A percentile compares a stretch with the other conserved stretches of the same genome.
Evolutionary conservation across 1,284 basidiomycete species (phyloP).

Genomic region (Irpex lacteus): DNA sequence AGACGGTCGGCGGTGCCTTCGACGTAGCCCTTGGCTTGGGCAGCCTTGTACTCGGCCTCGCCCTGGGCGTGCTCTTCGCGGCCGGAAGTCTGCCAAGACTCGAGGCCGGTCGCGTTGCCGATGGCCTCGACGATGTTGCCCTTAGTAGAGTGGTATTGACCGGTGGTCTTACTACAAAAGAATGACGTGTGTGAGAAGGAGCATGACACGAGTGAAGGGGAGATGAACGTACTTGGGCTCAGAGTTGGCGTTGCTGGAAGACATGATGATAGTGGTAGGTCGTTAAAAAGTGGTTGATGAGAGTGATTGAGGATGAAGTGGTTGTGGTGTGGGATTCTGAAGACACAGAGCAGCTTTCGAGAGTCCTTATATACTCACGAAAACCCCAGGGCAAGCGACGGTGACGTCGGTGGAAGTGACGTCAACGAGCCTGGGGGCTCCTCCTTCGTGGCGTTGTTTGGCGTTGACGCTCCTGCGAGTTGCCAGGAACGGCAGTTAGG

Average conservation of each 20-base stretch:
- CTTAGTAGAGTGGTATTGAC: slow-evolving; percentile 60
- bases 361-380: too few species aligned
- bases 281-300: too few species aligned
- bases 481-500: too few species aligned
- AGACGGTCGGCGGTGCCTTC: slow-evolving; percentile 60
- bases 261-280: slow-evolving; percentile 12
- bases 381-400: too few species aligned
- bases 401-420: too few species aligned
- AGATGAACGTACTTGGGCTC: slow-evolving; percentile 21
- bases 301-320: too few species aligned
- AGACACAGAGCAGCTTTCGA: too few species aligned
- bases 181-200: neutral
- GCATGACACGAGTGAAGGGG: neutral
- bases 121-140: slow-evolving; percentile 59
- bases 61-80: slow-evolving; percentile 66
- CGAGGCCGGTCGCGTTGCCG: slow-evolving; percentile 46
- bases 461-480: too few species aligned
- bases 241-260: slow-evolving; percentile 16
- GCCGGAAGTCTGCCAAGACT: slow-evolving; percentile 51
- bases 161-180: slow-evolving; percentile 52
- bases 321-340: too few species aligned
- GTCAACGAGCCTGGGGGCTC: too few species aligned
- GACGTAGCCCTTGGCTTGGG: slow-evolving; percentile 51
- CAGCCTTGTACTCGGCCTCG: slow-evolving; percentile 58
- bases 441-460: too few species aligned